phyloP scores from a whole-genome alignment of 139 green algal genomes.

The Astrephomene gubernaculifera region DNA sequence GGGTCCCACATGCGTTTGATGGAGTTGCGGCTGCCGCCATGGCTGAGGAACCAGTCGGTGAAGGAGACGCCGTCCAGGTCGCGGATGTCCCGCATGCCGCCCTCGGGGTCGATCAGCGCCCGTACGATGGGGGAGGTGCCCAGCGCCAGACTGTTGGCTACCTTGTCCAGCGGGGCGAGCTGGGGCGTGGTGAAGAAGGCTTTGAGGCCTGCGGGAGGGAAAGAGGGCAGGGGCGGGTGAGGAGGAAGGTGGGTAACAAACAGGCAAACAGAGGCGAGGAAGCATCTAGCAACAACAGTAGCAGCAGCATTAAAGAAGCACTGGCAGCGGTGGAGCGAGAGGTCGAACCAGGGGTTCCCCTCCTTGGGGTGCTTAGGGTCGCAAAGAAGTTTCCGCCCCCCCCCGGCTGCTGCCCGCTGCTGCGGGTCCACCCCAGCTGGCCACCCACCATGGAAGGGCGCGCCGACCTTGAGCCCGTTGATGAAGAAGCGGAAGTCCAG shows the following conservation, averaged over 20 bases:
- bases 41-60: constrained; percentile 92
- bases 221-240: not conserved
- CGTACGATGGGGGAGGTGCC: constrained; percentile 92
- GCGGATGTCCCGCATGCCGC: constrained; percentile 87
- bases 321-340: too few relatives aligned
- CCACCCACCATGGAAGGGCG: constrained; percentile 70
- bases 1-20: constrained; percentile 98
- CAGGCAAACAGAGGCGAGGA: too few relatives aligned
- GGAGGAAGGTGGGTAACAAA: not conserved
- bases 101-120: constrained; percentile 93
- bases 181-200: constrained; percentile 97
- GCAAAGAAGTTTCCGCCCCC: not conserved
- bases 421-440: too few relatives aligned
- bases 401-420: not conserved
- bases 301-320: too few relatives aligned
- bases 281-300: too few relatives aligned
- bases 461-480: constrained; percentile 88
- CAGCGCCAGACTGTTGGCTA: constrained; percentile 89
- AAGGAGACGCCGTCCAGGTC: constrained; percentile 90
- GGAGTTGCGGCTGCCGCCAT: constrained; percentile 83
- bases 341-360: too few relatives aligned
- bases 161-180: constrained; percentile 87
- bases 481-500: constrained; percentile 94
- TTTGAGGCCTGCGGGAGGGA: constrained; percentile 78
- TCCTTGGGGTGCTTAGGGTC: too few relatives aligned